Evolutionary conservation across 352 stramenopile genomes (phyloP).

Genomic region (Hyaloperonospora arabidopsidis): DNA sequence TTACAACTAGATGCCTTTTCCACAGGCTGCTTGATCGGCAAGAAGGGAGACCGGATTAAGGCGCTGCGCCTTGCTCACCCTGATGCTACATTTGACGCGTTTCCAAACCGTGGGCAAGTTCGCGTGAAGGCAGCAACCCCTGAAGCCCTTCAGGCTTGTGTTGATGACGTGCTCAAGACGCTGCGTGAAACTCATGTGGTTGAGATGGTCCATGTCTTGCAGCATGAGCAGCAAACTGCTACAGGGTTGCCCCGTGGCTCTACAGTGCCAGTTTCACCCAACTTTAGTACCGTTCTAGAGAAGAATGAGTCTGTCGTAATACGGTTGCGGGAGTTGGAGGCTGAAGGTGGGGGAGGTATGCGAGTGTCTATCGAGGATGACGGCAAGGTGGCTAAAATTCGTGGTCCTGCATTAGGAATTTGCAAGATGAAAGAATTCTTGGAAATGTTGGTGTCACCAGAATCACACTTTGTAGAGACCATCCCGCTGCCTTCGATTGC

Average conservation of each 20-base stretch:
- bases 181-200: constrained; percentile 56
- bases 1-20: constrained; percentile 69
- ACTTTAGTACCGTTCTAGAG: constrained; percentile 55
- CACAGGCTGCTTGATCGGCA: constrained; percentile 63
- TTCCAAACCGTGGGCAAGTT: constrained; percentile 58
- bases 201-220: constrained; percentile 46
- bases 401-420: constrained; percentile 55
- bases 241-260: constrained; percentile 15
- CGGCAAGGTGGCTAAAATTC: constrained; percentile 60
- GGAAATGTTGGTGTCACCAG: constrained; percentile 56
- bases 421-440: constrained; percentile 66
- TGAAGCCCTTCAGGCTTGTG: constrained; percentile 50
- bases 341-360: constrained; percentile 58
- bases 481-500: constrained; percentile 44
- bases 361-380: constrained; percentile 60
- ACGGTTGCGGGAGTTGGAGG: constrained; percentile 65
- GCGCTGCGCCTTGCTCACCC: constrained; percentile 51
- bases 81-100: constrained; percentile 60
- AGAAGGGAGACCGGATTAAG: constrained; percentile 79
- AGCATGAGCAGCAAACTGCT: constrained; percentile 12
- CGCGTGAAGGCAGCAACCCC: constrained; percentile 54
- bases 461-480: constrained; percentile 55
- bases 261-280: constrained; percentile 11
- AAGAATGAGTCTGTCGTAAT: constrained; percentile 47
- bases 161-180: constrained; percentile 53